phyloP scores from a whole-genome alignment of 1,284 basidiomycete genomes.

The Boletus subluridellus region DNA sequence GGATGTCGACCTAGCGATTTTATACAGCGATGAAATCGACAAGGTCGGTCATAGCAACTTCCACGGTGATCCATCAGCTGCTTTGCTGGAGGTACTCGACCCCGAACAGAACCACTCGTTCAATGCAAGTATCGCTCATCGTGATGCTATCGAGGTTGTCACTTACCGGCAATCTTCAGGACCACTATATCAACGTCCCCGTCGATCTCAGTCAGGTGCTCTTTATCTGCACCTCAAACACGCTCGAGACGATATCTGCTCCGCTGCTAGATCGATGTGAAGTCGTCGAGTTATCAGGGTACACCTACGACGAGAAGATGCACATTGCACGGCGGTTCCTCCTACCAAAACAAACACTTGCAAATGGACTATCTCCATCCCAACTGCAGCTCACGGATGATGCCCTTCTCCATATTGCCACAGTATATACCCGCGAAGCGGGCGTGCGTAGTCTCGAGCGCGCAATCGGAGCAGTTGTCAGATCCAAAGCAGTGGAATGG shows the following conservation, averaged over 20 bases:
- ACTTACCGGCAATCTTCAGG: conserved; percentile 42
- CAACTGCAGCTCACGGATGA: conserved; percentile 63
- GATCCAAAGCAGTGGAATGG: conserved; percentile 89
- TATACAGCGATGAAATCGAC: conserved; percentile 75
- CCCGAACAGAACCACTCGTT: conserved; percentile 90
- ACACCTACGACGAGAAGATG: conserved; percentile 88
- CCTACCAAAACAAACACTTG: conserved; percentile 76
- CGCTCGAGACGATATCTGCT: conserved; percentile 82
- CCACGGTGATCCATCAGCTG: conserved; percentile 87
- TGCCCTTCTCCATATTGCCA: conserved; percentile 68
- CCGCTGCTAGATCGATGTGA: conserved; percentile 79
- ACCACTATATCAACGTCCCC: conserved; percentile 90
- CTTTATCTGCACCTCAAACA: conserved; percentile 88
- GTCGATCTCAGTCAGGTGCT: conserved; percentile 84
- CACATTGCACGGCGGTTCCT: conserved; percentile 85
- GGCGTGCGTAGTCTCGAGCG: conserved; percentile 91
- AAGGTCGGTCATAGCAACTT: conserved; percentile 84
- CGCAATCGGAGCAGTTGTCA: conserved; percentile 78
- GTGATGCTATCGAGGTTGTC: background rate
- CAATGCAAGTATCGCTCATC: conserved; percentile 47
- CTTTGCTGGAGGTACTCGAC: conserved; percentile 85
- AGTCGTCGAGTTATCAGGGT: conserved; percentile 69
- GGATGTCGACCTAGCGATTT: conserved; percentile 25
- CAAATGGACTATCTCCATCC: conserved; percentile 59
- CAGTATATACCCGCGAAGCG: conserved; percentile 81